phyloP scores from a whole-genome alignment of 305 asterid species.

The Withania somnifera region DNA sequence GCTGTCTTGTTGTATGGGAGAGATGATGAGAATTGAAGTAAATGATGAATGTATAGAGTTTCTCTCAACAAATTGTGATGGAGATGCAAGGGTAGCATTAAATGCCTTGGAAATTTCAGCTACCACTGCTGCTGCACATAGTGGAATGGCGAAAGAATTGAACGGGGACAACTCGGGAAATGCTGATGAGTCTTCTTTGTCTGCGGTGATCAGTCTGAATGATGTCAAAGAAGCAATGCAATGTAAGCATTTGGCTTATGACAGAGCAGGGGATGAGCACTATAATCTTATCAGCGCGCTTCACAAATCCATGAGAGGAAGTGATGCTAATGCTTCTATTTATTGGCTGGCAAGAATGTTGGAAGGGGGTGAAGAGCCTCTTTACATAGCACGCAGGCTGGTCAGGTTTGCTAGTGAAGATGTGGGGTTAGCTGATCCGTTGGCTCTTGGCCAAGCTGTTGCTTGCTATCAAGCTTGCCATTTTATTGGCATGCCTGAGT shows the following conservation, averaged over 20 bases:
- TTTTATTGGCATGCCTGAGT: constrained; percentile 76
- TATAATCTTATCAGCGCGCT: constrained; percentile 77
- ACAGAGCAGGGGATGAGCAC: constrained; percentile 75
- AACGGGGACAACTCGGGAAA: not conserved
- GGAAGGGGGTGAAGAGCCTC: constrained; percentile 86
- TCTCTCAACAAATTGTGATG: constrained; percentile 55
- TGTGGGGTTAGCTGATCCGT: constrained; percentile 74
- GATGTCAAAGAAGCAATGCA: constrained; percentile 68
- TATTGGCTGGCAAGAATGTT: constrained; percentile 88
- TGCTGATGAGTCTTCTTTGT: not conserved
- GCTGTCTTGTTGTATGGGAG: constrained; percentile 8
- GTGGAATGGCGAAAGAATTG: not conserved
- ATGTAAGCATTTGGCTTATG: constrained; percentile 71
- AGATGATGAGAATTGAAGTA: constrained; percentile 11
- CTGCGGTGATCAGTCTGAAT: constrained; percentile 4
- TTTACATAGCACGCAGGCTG: constrained; percentile 72
- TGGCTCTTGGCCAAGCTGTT: constrained; percentile 68
- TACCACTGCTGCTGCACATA: constrained; percentile 33
- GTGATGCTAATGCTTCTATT: constrained; percentile 65
- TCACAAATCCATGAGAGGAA: constrained; percentile 84
- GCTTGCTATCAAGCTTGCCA: constrained; percentile 86
- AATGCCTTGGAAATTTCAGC: constrained; percentile 67
- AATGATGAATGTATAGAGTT: constrained; percentile 40
- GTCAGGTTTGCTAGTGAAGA: constrained; percentile 74
- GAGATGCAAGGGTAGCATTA: constrained; percentile 76